Conservation (phyloP, 75 land plant species). For the Cupressus sempervirens region DNA sequence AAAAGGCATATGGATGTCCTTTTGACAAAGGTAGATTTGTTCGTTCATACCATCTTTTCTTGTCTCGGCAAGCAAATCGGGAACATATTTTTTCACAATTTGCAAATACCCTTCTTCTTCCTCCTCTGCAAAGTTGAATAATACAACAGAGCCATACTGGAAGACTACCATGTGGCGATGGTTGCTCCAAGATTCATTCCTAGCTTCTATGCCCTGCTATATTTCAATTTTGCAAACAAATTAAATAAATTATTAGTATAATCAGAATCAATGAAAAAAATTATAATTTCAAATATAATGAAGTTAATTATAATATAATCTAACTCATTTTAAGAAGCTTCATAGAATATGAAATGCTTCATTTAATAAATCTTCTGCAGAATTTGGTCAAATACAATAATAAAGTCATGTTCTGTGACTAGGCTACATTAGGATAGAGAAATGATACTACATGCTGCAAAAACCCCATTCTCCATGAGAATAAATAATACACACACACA, state of each 20-base stretch:
- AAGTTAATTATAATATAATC: background rate
- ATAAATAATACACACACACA: too few species aligned
- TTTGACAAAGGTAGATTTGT: background rate
- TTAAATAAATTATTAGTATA: background rate
- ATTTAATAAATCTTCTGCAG: background rate
- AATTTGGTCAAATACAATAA: background rate
- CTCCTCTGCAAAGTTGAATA: conserved; percentile 69
- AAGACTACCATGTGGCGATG: conserved; percentile 72
- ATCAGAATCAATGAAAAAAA: background rate
- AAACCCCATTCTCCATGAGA: background rate
- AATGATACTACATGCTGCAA: background rate
- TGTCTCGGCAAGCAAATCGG: conserved; percentile 69
- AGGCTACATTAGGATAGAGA: background rate
- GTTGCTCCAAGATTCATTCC: conserved; percentile 21
- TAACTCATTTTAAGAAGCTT: background rate
- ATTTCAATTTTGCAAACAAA: background rate
- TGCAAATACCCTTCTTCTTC: conserved; percentile 60
- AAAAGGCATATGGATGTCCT: background rate
- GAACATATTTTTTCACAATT: conserved; percentile 55
- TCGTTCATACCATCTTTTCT: conserved; percentile 68
- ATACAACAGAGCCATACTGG: conserved; percentile 83
- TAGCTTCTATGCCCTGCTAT: conserved; percentile 19
- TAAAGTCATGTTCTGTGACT: background rate
- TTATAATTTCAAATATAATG: background rate
- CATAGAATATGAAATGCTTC: background rate